Evolutionary conservation across 306 rosid species (phyloP).

Genomic region (Cyamopsis tetragonoloba): DNA sequence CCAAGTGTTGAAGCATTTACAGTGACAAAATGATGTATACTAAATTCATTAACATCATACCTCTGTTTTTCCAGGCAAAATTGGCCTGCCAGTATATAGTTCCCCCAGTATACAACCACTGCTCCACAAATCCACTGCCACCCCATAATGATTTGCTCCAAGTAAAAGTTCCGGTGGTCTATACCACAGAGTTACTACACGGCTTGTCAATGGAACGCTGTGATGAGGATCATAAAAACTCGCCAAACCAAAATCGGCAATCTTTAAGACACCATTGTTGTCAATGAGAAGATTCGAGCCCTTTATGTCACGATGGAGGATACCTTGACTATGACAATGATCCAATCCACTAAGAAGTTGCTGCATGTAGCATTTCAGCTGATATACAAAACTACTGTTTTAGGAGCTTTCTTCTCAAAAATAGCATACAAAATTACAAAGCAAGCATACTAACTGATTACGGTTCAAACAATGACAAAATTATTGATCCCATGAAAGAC

Average conservation of each 20-base stretch:
- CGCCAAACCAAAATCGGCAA: slow-evolving; percentile 97
- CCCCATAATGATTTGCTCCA: slow-evolving; percentile 92
- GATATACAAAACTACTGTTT: slow-evolving; percentile 18
- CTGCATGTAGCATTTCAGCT: slow-evolving; percentile 94
- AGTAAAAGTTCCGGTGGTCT: slow-evolving; percentile 98
- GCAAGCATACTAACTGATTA: not conserved
- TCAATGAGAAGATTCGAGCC: slow-evolving; percentile 94
- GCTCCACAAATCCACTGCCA: slow-evolving; percentile 97
- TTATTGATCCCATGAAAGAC: not conserved
- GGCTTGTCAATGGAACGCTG: slow-evolving; percentile 73
- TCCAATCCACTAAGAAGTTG: slow-evolving; percentile 92
- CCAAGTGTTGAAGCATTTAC: not conserved
- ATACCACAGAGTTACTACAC: slow-evolving; percentile 96
- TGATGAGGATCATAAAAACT: slow-evolving; percentile 67
- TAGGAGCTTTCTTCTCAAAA: slow-evolving; percentile 24
- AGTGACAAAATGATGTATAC: slow-evolving; percentile 5
- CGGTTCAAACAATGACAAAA: slow-evolving; percentile 1
- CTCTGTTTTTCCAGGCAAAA: slow-evolving; percentile 99
- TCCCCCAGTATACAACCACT: slow-evolving; percentile 97
- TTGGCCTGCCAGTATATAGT: slow-evolving; percentile 82
- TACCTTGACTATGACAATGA: slow-evolving; percentile 84
- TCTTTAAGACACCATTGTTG: slow-evolving; percentile 75
- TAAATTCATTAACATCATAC: slow-evolving; percentile 35
- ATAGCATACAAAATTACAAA: not conserved
- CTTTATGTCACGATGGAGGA: slow-evolving; percentile 97